These are phyloP conservation scores for Gossypium gossypioides DNA, from an alignment of 441 rosid species.

Conservation along the genomic window DNA sequence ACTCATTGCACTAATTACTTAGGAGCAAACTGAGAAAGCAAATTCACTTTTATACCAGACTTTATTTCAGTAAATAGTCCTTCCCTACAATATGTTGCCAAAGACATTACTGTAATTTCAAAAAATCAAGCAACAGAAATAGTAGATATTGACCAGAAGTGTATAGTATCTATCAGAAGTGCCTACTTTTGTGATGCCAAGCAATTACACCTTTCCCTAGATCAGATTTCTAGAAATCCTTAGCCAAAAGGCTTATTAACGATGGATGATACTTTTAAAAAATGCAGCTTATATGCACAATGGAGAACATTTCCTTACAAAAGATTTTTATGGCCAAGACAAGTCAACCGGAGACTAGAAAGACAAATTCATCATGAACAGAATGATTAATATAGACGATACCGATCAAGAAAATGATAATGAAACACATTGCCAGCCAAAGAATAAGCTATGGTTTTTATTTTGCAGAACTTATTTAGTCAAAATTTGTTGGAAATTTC, in stretches of 20 bases:
- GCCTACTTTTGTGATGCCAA: neutral
- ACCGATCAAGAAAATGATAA: neutral
- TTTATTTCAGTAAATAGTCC: neutral
- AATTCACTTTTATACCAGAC: neutral
- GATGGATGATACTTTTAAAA: neutral
- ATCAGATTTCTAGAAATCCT: neutral
- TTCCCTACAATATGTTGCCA: neutral
- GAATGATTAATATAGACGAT: conserved; percentile 4
- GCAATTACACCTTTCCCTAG: neutral
- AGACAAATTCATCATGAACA: neutral
- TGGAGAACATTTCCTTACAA: neutral
- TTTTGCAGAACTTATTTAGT: neutral
- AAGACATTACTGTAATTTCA: neutral
- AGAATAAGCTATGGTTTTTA: neutral
- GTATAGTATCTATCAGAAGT: neutral
- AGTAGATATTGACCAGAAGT: neutral
- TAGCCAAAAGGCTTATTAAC: neutral
- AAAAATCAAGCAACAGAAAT: neutral
- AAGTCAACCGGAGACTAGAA: neutral
- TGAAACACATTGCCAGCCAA: neutral
- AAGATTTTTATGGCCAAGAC: neutral
- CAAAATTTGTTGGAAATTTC: neutral
- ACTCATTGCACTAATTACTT: neutral
- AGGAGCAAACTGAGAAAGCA: neutral
- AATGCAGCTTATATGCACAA: conserved; percentile 4